Evolutionary conservation across 2,329 filamentous ascomycete genomes (phyloP), one percentile per base, ranked within the genome.

Genomic region (Colletotrichum coccodes): DNA sequence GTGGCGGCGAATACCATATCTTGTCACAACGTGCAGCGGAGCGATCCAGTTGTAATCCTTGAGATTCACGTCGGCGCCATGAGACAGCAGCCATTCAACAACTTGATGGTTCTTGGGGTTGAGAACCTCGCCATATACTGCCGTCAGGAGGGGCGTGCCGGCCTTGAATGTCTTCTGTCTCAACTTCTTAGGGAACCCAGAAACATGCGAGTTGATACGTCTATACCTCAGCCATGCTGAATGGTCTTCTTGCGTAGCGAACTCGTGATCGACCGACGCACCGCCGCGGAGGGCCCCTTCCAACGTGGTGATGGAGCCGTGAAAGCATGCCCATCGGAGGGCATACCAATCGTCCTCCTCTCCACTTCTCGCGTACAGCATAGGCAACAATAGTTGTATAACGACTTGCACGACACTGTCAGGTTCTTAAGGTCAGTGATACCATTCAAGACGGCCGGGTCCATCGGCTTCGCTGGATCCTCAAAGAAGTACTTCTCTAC

Each of bases 321-420:
- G 23, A 26, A 64, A 64, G 23, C 44, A 49, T 14, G 36, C 47
- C 53, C 60, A 53, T 16, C 60, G 40, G 14, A 59, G 38, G 9
- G 53, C 53, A 23, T 68, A 64, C 47, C 65, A 59, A 23, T 64
- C 36, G 32, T 54, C 40, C 26, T 59, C 8, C 23, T 28, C 18
- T 4, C 46, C 30, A 26, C 46, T 50, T 38, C 21, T 40, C n/a
- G 21, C 6, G 23, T 68, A 68, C 3, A 68, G 18, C 44, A 30
- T 14, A 4, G 44, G 28, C 14, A 26, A 23, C 12, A 68, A 14
- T 4, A 52, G 30, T 44, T 14, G 46, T 46, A 53, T 12, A 68
- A 30, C 14, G 14, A 21, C 18, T 12, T 64, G n/a, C 52, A 64
- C n/a, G 44, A 23, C 4, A 64, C 3, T 3, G 23, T 26, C 7